Conservation (phyloP, 768 basidiomycete genomes). For the Phaffia australis region DNA sequence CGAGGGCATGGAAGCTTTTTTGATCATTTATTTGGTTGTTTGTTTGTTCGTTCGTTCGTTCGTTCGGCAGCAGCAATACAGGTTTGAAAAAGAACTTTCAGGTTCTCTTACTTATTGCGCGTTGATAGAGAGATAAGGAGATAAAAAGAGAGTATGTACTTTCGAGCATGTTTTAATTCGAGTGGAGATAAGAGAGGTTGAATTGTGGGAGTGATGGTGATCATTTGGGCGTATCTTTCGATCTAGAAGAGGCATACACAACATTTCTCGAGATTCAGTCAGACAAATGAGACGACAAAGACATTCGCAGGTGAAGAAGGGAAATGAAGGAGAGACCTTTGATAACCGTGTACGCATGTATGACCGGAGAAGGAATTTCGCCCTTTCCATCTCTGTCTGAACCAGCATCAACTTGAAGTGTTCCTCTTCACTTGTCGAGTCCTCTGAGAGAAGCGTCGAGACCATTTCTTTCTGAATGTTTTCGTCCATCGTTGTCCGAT, state of each 20-base stretch:
- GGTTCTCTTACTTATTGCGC: too few species aligned
- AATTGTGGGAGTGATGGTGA: constrained; percentile 56
- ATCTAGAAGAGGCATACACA: constrained; percentile 46
- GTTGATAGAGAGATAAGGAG: not conserved
- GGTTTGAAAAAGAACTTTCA: too few species aligned
- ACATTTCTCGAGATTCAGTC: too few species aligned
- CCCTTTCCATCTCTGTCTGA: constrained; percentile 86
- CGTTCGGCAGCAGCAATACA: not conserved
- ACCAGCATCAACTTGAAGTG: constrained; percentile 87
- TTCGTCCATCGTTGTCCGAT: not conserved
- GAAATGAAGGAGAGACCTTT: constrained; percentile 50
- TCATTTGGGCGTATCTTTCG: constrained; percentile 73
- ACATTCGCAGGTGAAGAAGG: not conserved
- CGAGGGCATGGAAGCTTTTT: constrained; percentile 59
- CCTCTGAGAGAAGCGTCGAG: constrained; percentile 60
- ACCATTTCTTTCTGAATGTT: constrained; percentile 60
- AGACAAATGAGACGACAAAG: not conserved
- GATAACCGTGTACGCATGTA: constrained; percentile 74
- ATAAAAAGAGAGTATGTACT: constrained; percentile 42
- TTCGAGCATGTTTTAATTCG: constrained; percentile 66
- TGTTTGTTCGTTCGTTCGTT: too few species aligned
- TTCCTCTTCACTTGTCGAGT: constrained; percentile 78
- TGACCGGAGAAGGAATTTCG: constrained; percentile 81
- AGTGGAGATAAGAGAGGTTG: constrained; percentile 71
- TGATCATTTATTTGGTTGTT: not conserved